phyloP scores from a whole-genome alignment of 257 asterid genomes.

The Verbascum thapsus region DNA sequence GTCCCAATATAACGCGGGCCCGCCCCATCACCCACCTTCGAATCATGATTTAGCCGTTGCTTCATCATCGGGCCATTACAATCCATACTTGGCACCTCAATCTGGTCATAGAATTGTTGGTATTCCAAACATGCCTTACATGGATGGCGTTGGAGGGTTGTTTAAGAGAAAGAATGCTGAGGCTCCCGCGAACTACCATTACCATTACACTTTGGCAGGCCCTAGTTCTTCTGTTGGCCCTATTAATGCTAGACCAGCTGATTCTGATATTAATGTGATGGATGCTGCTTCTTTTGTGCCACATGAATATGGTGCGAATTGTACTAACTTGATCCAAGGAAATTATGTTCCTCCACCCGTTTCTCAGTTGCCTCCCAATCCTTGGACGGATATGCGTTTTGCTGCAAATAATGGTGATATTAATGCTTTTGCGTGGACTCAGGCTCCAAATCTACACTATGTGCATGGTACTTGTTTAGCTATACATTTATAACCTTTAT shows the following conservation, averaged over 20 bases:
- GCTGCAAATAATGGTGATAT: constrained; percentile 38
- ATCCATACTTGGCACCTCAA: constrained; percentile 59
- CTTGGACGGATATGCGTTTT: constrained; percentile 49
- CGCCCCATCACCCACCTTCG: constrained; percentile 35
- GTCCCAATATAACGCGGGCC: constrained; percentile 39
- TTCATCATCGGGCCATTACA: constrained; percentile 55
- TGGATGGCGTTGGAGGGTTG: constrained; percentile 50
- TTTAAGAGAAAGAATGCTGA: constrained; percentile 65
- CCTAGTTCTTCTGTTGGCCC: constrained; percentile 59
- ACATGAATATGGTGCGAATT: constrained; percentile 38
- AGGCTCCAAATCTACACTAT: constrained; percentile 39
- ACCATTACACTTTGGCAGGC: constrained; percentile 49
- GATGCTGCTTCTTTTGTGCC: constrained; percentile 36
- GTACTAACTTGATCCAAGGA: constrained; percentile 47
- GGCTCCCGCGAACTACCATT: constrained; percentile 31
- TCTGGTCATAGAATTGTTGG: constrained; percentile 39
- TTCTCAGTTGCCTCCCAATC: constrained; percentile 47
- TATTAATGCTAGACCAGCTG: constrained; percentile 29
- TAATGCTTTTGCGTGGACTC: constrained; percentile 49
- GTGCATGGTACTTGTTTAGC: constrained; percentile 40
- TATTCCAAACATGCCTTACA: constrained; percentile 39
- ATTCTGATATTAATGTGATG: constrained; percentile 36
- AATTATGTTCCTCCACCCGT: constrained; percentile 44
- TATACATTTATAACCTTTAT: background rate
- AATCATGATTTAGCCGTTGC: constrained; percentile 45